Percentiles rank a stretch among this genome's conserved stretches.
Evolutionary conservation across 2,329 filamentous ascomycete species (phyloP).

Genomic region (Neurospora sp.): DNA sequence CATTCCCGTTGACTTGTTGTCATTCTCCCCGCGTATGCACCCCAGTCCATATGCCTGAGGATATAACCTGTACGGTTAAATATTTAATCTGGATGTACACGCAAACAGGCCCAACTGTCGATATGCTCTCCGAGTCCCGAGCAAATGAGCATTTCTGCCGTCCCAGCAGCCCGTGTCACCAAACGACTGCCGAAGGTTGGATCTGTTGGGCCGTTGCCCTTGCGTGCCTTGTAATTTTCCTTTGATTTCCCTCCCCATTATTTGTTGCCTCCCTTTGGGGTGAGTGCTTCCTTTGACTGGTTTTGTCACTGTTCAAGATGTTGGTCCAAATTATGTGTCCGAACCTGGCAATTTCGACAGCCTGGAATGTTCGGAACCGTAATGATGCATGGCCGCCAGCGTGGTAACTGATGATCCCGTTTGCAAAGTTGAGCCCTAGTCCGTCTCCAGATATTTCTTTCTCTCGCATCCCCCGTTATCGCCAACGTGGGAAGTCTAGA

Average conservation of each 20-base stretch:
- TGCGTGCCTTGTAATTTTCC: not conserved
- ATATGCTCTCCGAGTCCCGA: conserved; percentile 4
- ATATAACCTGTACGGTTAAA: conserved; percentile 11
- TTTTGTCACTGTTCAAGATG: not conserved
- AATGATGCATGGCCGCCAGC: not conserved
- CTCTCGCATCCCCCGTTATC: not conserved
- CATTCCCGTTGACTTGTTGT: not conserved
- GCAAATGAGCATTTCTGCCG: conserved; percentile 5
- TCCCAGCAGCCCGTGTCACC: not conserved
- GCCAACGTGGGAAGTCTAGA: not conserved
- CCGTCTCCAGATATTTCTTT: not conserved
- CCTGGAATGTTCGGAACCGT: not conserved
- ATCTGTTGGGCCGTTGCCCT: not conserved
- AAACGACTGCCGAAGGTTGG: conserved; percentile 7
- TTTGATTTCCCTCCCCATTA: not conserved
- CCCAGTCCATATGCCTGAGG: conserved; percentile 4
- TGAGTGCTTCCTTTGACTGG: not conserved
- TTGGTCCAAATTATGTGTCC: not conserved
- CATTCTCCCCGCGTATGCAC: conserved; percentile 5
- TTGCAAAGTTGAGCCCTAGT: not conserved
- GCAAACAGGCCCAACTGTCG: not conserved
- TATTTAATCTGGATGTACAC: not conserved
- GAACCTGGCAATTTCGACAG: not conserved
- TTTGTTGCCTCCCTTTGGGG: not conserved
- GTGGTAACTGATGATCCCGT: not conserved